Evolutionary conservation across 768 basidiomycete genomes (phyloP), one percentile per base, ranked within the genome.

Genomic region (Mycena crocata): DNA sequence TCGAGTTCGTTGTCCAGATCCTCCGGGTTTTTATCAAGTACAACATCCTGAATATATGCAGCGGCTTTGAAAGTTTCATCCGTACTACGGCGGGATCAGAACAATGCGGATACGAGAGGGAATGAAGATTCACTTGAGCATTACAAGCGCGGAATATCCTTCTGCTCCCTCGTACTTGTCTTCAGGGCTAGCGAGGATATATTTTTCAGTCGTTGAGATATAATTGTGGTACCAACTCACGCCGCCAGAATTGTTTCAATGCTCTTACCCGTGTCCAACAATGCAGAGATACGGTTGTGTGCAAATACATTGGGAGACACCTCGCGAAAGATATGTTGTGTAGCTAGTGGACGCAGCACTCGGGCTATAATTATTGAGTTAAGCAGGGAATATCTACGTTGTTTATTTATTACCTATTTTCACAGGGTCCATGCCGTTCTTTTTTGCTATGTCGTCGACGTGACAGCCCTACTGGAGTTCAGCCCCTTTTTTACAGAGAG

Each of bases 251-350:
- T 37, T 5, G 40, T 54, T 28, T 65, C 3, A 2, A 37, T 39
- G n/a, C 26, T 51, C 35, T 73, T 71, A 13, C 63, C 65, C n/a
- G 70, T 73, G 44, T 71, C 70, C 9, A 73, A 28, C 17, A 62
- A 21, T 7, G 23, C 19, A 1, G 60, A 77, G 30, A 76, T 39
- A 3, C 73, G 69, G 62, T 76, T 78, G 66, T 75, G 68, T 2
- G 72, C 69, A 44, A 77, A 78, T 2, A 76, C 74, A 32, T 77
- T 71, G 17, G 77, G 77, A 1, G 71, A 57, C 9, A 79, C 74
- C 59, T 79, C 78, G 5, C 61, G 59, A 62, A 77, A 78, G 44
- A 78, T 73, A 56, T 79, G 76, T 28, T 72, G 64, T 1, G 76
- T 72, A 9, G 75, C 70, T 13, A 79, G 69, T 15, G 73, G 58